Base-by-base conservation (phyloP, 495 filamentous ascomycete species). In the Bacidia rubella region DNA sequence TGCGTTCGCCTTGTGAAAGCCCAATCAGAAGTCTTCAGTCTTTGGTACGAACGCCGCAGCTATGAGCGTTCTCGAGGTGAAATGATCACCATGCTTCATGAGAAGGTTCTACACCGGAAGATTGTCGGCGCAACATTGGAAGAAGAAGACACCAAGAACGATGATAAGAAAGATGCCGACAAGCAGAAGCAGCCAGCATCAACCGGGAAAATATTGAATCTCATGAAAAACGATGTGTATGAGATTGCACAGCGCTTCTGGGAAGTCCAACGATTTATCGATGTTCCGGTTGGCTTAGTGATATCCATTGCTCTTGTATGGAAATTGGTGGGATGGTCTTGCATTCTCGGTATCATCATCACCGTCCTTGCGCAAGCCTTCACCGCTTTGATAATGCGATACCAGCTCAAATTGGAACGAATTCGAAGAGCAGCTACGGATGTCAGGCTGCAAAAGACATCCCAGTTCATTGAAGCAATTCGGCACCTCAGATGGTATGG, bases 401-500 rank as follows among this genome's bases (percentile, higher is more conserved):
- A 66, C 11, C 63, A 86, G 22, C 67, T 87, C 11, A 66, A 66
- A 26, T 77, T 80, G 63, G 86, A 90, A 61, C 70, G 70, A 49
- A 70, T 68, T 2, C 83, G 83, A 11, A 73, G 86, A 62, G 62
- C 68, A 0, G 79, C 80, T 2, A 86, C 86, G 1, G 87, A 93
- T 65, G 63, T 61, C 15, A 81, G 85, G 55, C 73, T 89, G 10
- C 82, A 90, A 60, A 77, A 79, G 7, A 82, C 80, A 11, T 80
- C 82, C 19, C 85, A 93, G 63, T 86, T 88, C 52, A 81, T 90
- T 42, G 85, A 88, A 61, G 78, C 83, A 2, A 87, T 90, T 35
- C 78, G 87, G n/a, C 86, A 89, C 59, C 70, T 93, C 20, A 77
- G 87, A 11, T 93, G 84, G 81, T 90, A 93, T 60, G 85, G 81